Conservation (phyloP, 2,329 filamentous ascomycete genomes). For the Cladosporium colombiae region DNA sequence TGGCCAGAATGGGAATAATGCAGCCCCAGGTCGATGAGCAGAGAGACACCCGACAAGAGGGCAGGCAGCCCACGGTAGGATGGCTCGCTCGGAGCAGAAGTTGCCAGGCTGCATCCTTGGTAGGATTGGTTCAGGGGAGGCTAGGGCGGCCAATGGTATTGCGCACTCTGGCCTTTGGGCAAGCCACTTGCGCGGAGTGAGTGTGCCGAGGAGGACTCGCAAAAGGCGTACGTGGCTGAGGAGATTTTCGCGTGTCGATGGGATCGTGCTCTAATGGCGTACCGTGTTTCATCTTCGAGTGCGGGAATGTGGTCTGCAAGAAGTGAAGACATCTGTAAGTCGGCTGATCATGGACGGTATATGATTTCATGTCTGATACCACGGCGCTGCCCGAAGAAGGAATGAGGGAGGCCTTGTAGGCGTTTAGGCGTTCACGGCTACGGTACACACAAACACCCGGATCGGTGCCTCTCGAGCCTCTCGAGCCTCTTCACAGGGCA, state of each 20-base stretch:
- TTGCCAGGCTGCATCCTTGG: conserved; percentile 5
- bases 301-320: not conserved
- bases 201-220: conserved; percentile 3
- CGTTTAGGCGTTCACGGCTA: conserved; percentile 3
- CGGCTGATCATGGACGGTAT: not conserved
- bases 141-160: conserved; percentile 1
- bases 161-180: not conserved
- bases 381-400: not conserved
- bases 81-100: not conserved
- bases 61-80: not conserved
- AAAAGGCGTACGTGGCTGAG: conserved; percentile 6
- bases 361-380: not conserved
- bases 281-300: not conserved
- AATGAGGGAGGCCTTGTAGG: not conserved
- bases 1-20: not conserved
- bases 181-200: not conserved
- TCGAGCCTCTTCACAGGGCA: not conserved
- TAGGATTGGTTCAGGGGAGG: conserved; percentile 9
- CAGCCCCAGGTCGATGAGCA: not conserved
- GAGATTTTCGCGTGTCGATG: not conserved
- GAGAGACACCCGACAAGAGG: not conserved
- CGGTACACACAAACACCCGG: not conserved
- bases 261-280: conserved; percentile 2
- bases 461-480: not conserved
- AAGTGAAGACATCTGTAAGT: not conserved